phyloP scores from a whole-genome alignment of 768 basidiomycete genomes.

The Hericium erinaceus region DNA sequence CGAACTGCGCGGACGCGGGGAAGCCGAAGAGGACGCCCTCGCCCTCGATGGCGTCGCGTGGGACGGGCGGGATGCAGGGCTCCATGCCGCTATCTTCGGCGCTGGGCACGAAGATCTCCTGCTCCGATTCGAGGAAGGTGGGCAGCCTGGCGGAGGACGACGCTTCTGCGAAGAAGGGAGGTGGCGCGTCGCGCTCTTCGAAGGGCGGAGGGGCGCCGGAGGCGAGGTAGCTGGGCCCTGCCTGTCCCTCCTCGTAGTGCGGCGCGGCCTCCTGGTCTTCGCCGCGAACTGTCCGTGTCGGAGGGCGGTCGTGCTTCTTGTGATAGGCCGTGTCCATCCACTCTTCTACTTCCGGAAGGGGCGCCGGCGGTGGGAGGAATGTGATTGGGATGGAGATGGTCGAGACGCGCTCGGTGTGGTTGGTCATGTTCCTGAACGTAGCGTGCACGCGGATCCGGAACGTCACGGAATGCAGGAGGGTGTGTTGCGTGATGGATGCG shows the following conservation, averaged over 20 bases:
- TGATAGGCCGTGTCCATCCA: slow-evolving; percentile 68
- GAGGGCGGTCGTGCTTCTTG: slow-evolving; percentile 84
- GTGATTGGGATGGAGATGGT: slow-evolving; percentile 60
- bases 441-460: slow-evolving; percentile 68
- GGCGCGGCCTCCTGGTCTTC: slow-evolving; percentile 63
- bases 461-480: slow-evolving; percentile 73
- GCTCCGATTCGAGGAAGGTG: slow-evolving; percentile 75
- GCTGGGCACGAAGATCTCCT: slow-evolving; percentile 59
- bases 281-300: slow-evolving; percentile 54
- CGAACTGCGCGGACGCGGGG: slow-evolving; percentile 60
- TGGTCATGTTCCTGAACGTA: slow-evolving; percentile 69
- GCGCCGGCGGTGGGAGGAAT: slow-evolving; percentile 66
- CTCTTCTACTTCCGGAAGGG: slow-evolving; percentile 70
- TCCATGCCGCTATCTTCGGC: slow-evolving; percentile 27
- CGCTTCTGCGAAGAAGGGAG: slow-evolving; percentile 42
- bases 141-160: slow-evolving; percentile 43
- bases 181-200: slow-evolving; percentile 75
- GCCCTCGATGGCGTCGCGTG: slow-evolving; percentile 41
- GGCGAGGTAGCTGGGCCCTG: slow-evolving; percentile 65
- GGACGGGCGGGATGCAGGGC: slow-evolving; percentile 23
- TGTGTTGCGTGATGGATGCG: slow-evolving; percentile 69
- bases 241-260: slow-evolving; percentile 59
- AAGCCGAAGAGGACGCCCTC: slow-evolving; percentile 81
- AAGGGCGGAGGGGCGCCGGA: slow-evolving; percentile 72
- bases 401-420: slow-evolving; percentile 56